phyloP scores from a whole-genome alignment of 148 eudicot species.

The Chenopodium album region DNA sequence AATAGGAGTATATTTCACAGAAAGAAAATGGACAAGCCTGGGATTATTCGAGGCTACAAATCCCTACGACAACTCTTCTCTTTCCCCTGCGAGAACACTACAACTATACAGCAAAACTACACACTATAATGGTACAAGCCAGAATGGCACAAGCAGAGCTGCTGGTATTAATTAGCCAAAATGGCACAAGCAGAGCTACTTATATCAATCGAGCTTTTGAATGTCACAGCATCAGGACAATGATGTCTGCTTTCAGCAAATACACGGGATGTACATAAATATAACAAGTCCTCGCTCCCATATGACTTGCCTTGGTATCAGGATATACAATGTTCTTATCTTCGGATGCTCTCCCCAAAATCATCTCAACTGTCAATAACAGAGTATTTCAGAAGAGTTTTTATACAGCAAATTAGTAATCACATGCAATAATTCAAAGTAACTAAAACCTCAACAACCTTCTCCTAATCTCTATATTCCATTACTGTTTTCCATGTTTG shows the following conservation, averaged over 20 bases:
- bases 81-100: conserved; percentile 22
- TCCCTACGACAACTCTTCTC: conserved; percentile 29
- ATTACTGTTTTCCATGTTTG: conserved; percentile 21
- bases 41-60: conserved; percentile 37
- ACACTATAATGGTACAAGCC: conserved; percentile 37
- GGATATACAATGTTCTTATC: conserved; percentile 20
- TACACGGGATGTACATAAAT: conserved; percentile 9
- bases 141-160: conserved; percentile 19
- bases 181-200: conserved; percentile 20
- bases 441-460: conserved; percentile 20
- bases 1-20: conserved; percentile 13
- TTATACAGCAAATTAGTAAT: background rate
- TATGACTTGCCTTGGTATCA: conserved; percentile 17
- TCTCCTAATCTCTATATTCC: conserved; percentile 18
- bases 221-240: conserved; percentile 15
- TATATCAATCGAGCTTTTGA: conserved; percentile 5
- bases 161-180: conserved; percentile 6
- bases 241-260: conserved; percentile 17
- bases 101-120: conserved; percentile 48
- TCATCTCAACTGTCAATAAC: conserved; percentile 22
- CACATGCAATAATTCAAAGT: conserved; percentile 1
- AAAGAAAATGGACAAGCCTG: conserved; percentile 27
- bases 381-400: conserved; percentile 23
- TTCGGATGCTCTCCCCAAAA: conserved; percentile 21
- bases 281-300: conserved; percentile 21